These are phyloP conservation scores for Pseudogymnoascus sp. DNA, from an alignment of 2,329 filamentous ascomycete species.

Conservation along the genomic window DNA sequence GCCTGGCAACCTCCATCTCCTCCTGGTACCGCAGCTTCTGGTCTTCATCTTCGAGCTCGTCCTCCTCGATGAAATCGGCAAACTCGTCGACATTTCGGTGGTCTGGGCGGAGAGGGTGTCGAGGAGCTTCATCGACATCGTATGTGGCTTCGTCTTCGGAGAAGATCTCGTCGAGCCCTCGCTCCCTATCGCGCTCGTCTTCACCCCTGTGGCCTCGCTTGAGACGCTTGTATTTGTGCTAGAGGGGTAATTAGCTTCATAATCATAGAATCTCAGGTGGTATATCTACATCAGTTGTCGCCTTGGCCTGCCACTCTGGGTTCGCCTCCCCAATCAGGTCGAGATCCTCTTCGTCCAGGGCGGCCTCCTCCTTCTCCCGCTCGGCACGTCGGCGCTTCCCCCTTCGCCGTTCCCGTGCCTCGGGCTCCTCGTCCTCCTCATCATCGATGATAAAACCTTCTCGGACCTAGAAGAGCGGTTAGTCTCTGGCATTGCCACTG, in stretches of 20 bases:
- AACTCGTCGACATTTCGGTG: slow-evolving; percentile 68
- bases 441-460: slow-evolving; percentile 96
- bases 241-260: slow-evolving; percentile 18
- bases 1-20: slow-evolving; percentile 80
- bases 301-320: slow-evolving; percentile 59
- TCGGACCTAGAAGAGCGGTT: slow-evolving; percentile 51
- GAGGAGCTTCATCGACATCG: slow-evolving; percentile 36
- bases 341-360: slow-evolving; percentile 87
- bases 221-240: slow-evolving; percentile 92
- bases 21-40: slow-evolving; percentile 68
- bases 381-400: slow-evolving; percentile 71
- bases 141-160: slow-evolving; percentile 80
- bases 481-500: slow-evolving; percentile 13
- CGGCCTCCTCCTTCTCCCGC: slow-evolving; percentile 73
- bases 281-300: slow-evolving; percentile 59
- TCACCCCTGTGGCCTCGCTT: slow-evolving; percentile 83
- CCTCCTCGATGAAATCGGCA: slow-evolving; percentile 94
- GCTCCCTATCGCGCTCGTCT: slow-evolving; percentile 55
- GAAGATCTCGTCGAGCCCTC: slow-evolving; percentile 86
- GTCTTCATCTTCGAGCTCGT: slow-evolving; percentile 80
- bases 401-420: slow-evolving; percentile 43
- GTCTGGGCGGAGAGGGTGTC: slow-evolving; percentile 30
- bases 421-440: slow-evolving; percentile 65
- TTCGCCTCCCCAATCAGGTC: slow-evolving; percentile 85
- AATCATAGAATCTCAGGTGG: neutral